Conservation (phyloP, 768 basidiomycete genomes). For the Lactarius psammicola region DNA sequence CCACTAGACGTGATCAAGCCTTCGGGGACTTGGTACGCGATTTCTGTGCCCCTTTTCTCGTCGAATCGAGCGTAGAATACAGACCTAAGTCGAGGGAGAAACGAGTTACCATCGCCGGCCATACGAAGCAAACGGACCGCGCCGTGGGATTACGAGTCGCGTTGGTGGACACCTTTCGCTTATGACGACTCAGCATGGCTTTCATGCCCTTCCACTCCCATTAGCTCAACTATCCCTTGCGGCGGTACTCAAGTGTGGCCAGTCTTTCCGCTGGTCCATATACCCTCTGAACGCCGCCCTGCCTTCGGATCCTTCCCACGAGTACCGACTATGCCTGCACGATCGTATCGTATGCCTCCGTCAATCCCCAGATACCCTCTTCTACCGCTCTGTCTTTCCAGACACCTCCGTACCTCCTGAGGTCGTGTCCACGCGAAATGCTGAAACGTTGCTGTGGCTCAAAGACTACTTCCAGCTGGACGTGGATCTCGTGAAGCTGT, state of each 20-base stretch:
- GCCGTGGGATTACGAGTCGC: neutral
- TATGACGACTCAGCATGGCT: slow-evolving; percentile 38
- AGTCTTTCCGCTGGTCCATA: slow-evolving; percentile 80
- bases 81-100: slow-evolving; percentile 74
- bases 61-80: slow-evolving; percentile 96
- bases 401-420: slow-evolving; percentile 36
- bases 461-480: slow-evolving; percentile 88
- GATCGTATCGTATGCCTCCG: slow-evolving; percentile 84
- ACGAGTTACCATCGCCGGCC: slow-evolving; percentile 59
- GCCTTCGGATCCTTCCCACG: slow-evolving; percentile 39
- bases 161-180: neutral
- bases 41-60: slow-evolving; percentile 77
- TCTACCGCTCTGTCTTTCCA: slow-evolving; percentile 71
- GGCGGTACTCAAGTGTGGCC: slow-evolving; percentile 78
- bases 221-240: slow-evolving; percentile 69
- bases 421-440: slow-evolving; percentile 44
- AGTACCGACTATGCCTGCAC: slow-evolving; percentile 75
- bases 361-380: slow-evolving; percentile 61
- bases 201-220: slow-evolving; percentile 58
- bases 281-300: slow-evolving; percentile 40
- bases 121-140: slow-evolving; percentile 31
- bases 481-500: slow-evolving; percentile 67
- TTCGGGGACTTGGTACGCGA: slow-evolving; percentile 52
- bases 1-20: slow-evolving; percentile 61
- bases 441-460: slow-evolving; percentile 72